Percentiles rank a stretch among this genome's conserved stretches.
phyloP scores from a whole-genome alignment of 148 eudicot genomes.

The Salicornia ramosissima region DNA sequence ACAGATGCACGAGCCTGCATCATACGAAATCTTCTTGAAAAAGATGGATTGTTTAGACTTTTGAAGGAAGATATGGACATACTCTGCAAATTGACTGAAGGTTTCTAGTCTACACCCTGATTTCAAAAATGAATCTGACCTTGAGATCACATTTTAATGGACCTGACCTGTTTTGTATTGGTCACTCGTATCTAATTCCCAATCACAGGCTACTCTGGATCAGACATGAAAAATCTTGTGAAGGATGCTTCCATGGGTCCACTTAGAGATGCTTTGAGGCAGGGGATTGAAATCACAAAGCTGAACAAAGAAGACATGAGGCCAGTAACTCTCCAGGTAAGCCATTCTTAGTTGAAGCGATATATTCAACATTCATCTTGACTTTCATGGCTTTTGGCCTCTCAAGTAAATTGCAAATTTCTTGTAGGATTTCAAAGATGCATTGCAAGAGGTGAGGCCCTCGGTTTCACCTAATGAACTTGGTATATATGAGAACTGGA shows the following conservation, averaged over 20 bases:
- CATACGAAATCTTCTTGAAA: slow-evolving; percentile 65
- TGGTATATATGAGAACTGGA: slow-evolving; percentile 82
- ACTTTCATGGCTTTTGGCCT: neutral
- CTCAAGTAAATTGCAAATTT: slow-evolving; percentile 1
- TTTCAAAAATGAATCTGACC: too few species aligned
- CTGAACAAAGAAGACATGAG: slow-evolving; percentile 96
- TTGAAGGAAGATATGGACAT: slow-evolving; percentile 62
- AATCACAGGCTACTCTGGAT: slow-evolving; percentile 85
- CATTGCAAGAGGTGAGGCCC: slow-evolving; percentile 91
- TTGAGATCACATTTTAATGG: neutral
- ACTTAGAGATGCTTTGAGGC: slow-evolving; percentile 81
- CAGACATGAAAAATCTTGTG: slow-evolving; percentile 97
- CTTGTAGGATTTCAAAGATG: slow-evolving; percentile 73
- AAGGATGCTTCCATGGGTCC: slow-evolving; percentile 99
- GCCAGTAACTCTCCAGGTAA: slow-evolving; percentile 72
- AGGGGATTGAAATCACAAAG: slow-evolving; percentile 69
- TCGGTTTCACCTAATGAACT: slow-evolving; percentile 89
- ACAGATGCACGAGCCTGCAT: slow-evolving; percentile 97
- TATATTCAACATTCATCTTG: neutral
- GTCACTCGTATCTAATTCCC: neutral
- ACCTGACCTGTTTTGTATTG: neutral
- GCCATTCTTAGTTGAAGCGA: neutral
- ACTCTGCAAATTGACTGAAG: slow-evolving; percentile 84
- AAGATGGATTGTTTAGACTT: slow-evolving; percentile 82
- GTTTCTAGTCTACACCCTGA: slow-evolving; percentile 24